A percentile compares a stretch with the other conserved stretches of the same genome.
These are phyloP conservation scores for Fomitopsis betulina DNA, from an alignment of 1,284 basidiomycete genomes.

Conservation along the genomic window DNA sequence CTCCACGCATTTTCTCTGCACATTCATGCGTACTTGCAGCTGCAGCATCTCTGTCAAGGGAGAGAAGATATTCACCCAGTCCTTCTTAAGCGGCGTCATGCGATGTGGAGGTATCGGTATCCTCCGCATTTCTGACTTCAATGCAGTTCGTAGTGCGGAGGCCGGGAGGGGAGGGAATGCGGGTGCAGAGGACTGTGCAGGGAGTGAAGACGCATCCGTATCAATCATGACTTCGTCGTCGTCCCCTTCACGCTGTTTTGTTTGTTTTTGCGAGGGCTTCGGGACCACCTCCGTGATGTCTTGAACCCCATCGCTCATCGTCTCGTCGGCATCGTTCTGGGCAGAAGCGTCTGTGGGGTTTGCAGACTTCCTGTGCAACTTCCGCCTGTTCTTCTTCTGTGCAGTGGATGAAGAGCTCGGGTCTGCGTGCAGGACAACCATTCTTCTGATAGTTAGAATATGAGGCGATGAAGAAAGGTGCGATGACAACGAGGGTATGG, in stretches of 20 bases:
- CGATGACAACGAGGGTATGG: neutral
- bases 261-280: neutral
- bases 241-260: slow-evolving; percentile 18
- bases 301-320: slow-evolving; percentile 14
- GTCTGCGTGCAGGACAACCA: slow-evolving; percentile 52
- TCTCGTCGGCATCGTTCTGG: slow-evolving; percentile 39
- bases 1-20: slow-evolving; percentile 85
- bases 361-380: slow-evolving; percentile 37
- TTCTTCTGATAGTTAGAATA: slow-evolving; percentile 19
- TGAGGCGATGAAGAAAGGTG: neutral
- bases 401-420: slow-evolving; percentile 28
- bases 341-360: slow-evolving; percentile 16
- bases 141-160: slow-evolving; percentile 45
- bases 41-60: slow-evolving; percentile 94
- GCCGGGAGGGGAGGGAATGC: slow-evolving; percentile 62
- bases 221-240: slow-evolving; percentile 68
- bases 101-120: slow-evolving; percentile 94
- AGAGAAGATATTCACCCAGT: slow-evolving; percentile 97
- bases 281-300: slow-evolving; percentile 1
- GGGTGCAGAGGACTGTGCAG: slow-evolving; percentile 44
- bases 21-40: slow-evolving; percentile 96
- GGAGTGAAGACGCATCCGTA: slow-evolving; percentile 37
- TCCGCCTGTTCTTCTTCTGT: slow-evolving; percentile 53
- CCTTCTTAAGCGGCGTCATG: slow-evolving; percentile 95
- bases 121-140: slow-evolving; percentile 78